A percentile compares a stretch with the other conserved stretches of the same genome.
These are phyloP conservation scores for Lactarius hatsudake DNA, from an alignment of 768 basidiomycete genomes.

Conservation along the genomic window DNA sequence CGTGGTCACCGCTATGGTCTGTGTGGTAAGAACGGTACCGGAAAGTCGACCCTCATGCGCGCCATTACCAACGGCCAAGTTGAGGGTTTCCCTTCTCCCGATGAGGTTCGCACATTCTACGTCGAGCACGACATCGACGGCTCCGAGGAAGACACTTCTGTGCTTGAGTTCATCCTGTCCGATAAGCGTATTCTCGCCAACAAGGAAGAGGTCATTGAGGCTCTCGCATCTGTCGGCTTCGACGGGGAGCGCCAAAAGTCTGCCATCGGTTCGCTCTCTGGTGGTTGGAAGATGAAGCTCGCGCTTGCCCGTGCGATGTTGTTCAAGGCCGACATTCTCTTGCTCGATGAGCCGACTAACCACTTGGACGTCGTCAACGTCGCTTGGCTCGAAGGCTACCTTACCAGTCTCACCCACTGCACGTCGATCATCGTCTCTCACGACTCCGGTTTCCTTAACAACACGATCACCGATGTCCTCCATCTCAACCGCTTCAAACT, in stretches of 20 bases:
- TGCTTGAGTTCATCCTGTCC: slow-evolving; percentile 80
- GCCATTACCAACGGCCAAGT: slow-evolving; percentile 95
- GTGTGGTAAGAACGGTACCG: slow-evolving; percentile 98
- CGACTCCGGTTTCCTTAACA: slow-evolving; percentile 96
- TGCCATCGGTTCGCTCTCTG: slow-evolving; percentile 86
- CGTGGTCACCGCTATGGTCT: slow-evolving; percentile 99
- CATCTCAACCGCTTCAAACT: slow-evolving; percentile 99
- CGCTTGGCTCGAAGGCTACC: slow-evolving; percentile 95
- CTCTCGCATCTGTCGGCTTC: slow-evolving; percentile 91
- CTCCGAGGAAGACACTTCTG: slow-evolving; percentile 86
- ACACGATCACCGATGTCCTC: slow-evolving; percentile 96
- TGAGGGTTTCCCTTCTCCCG: slow-evolving; percentile 96
- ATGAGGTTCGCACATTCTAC: slow-evolving; percentile 98
- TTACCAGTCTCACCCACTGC: slow-evolving; percentile 81
- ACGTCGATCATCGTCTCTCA: slow-evolving; percentile 99
- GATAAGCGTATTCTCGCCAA: slow-evolving; percentile 79
- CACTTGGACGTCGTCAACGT: slow-evolving; percentile 97
- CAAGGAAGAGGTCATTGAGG: slow-evolving; percentile 70
- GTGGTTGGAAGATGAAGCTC: slow-evolving; percentile 99
- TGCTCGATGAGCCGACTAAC: slow-evolving; percentile 97
- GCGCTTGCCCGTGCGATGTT: slow-evolving; percentile 96
- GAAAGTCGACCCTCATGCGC: slow-evolving; percentile 93
- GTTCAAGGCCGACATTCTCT: slow-evolving; percentile 95
- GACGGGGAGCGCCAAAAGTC: slow-evolving; percentile 79
- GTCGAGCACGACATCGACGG: slow-evolving; percentile 99